These are phyloP conservation scores for Arthrobotrys pseudoclavata DNA, from an alignment of 2,329 filamentous ascomycete species.

Conservation along the genomic window DNA sequence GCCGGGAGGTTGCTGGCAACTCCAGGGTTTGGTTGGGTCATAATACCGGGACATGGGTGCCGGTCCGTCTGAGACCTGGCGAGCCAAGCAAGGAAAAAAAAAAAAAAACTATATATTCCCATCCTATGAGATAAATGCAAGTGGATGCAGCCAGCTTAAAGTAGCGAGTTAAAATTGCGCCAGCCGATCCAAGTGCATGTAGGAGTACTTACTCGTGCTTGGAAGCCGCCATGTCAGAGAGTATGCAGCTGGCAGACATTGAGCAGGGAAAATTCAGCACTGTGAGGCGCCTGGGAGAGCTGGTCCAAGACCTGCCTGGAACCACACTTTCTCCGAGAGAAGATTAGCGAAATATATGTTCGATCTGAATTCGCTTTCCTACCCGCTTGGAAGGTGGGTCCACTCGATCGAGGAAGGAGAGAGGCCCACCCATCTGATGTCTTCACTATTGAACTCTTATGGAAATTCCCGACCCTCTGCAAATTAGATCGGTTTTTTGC, in stretches of 20 bases:
- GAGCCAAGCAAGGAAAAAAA: conserved; percentile 31
- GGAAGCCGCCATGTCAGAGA: conserved; percentile 32
- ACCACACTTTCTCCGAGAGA: conserved; percentile 37
- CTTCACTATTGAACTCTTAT: neutral
- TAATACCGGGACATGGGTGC: conserved; percentile 53
- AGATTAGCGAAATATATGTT: conserved; percentile 57
- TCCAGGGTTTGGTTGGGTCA: conserved; percentile 22
- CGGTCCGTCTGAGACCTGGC: conserved; percentile 55
- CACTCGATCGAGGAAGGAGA: conserved; percentile 21
- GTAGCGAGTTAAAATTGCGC: conserved; percentile 40
- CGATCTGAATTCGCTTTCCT: conserved; percentile 39
- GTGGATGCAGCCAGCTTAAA: conserved; percentile 16
- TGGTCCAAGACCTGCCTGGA: conserved; percentile 31
- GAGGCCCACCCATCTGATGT: neutral
- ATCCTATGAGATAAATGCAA: conserved; percentile 24
- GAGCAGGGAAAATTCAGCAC: conserved; percentile 34
- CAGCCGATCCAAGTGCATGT: conserved; percentile 42
- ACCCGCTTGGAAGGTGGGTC: conserved; percentile 54
- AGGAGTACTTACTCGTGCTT: neutral
- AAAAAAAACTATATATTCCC: no score
- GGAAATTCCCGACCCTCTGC: conserved; percentile 5
- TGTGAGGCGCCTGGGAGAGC: conserved; percentile 15
- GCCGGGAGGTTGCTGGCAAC: conserved; percentile 26
- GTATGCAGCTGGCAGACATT: conserved; percentile 38
- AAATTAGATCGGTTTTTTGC: conserved; percentile 28